Percentiles rank a stretch among this genome's conserved stretches.
phyloP scores from a whole-genome alignment of 1,284 basidiomycete species.

The Cryptococcus sp. region DNA sequence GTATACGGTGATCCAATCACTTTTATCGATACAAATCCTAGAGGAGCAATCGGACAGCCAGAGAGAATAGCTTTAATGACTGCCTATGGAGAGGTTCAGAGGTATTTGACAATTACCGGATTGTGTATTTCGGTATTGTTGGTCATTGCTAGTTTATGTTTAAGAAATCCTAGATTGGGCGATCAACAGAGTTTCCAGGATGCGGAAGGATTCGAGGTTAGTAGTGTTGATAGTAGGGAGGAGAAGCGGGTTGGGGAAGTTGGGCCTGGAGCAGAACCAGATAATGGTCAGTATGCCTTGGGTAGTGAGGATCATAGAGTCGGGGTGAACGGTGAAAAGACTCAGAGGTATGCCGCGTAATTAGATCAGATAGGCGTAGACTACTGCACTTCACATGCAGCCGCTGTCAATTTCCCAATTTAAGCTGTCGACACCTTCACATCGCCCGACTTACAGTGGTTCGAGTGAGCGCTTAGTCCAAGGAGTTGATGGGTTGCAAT shows the following conservation, averaged over 20 bases:
- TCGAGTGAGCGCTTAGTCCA: too few relatives aligned
- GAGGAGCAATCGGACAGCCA: conserved; percentile 27
- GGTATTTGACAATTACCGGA: conserved; percentile 37
- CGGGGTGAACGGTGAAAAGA: too few relatives aligned
- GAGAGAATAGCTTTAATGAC: conserved; percentile 35
- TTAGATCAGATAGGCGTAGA: too few relatives aligned
- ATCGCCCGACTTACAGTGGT: too few relatives aligned
- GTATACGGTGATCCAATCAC: conserved; percentile 42
- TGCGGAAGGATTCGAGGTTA: conserved; percentile 22
- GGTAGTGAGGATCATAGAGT: too few relatives aligned
- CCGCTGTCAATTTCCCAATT: too few relatives aligned
- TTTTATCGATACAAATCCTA: conserved; percentile 33
- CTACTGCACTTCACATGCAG: too few relatives aligned
- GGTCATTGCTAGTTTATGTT: conserved; percentile 19
- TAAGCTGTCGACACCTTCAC: too few relatives aligned
- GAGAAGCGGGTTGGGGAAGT: background rate
- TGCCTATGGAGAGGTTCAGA: conserved; percentile 39
- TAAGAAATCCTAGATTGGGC: conserved; percentile 31
- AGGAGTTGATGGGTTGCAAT: too few relatives aligned
- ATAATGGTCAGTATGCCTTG: too few relatives aligned
- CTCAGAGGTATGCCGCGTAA: too few relatives aligned
- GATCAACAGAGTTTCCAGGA: conserved; percentile 32
- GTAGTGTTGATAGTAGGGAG: background rate
- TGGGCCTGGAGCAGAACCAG: too few relatives aligned
- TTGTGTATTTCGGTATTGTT: conserved; percentile 32